These are phyloP conservation scores for Cladosporium oxysporum DNA, from an alignment of 2,329 filamentous ascomycete species.

Conservation along the genomic window DNA sequence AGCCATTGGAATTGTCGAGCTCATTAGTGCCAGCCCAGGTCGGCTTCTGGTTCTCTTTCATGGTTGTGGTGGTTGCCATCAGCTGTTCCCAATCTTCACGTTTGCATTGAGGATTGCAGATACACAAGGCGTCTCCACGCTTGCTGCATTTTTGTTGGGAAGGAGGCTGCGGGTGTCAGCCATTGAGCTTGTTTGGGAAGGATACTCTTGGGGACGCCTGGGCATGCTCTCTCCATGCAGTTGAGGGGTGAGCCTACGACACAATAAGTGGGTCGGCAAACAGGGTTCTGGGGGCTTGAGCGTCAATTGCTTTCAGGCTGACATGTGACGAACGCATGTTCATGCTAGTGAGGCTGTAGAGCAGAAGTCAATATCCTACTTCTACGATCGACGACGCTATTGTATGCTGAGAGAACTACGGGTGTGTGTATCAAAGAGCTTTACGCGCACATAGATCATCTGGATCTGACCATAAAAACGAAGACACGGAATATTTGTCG, in stretches of 20 bases:
- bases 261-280: background rate
- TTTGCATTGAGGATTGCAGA: background rate
- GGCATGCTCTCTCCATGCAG: background rate
- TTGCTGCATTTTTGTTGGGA: constrained; percentile 15
- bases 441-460: too few species aligned
- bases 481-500: too few species aligned
- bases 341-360: too few species aligned
- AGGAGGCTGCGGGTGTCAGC: background rate
- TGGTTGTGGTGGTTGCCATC: background rate
- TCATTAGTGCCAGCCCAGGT: background rate
- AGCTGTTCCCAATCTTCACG: background rate
- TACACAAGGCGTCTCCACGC: background rate
- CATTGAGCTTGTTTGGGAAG: constrained; percentile 9
- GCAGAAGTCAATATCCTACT: too few species aligned
- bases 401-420: too few species aligned
- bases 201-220: background rate
- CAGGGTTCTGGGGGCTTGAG: background rate
- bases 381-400: too few species aligned
- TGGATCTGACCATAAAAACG: too few species aligned
- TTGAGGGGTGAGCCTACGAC: background rate
- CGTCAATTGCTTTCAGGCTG: background rate
- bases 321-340: background rate
- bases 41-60: constrained; percentile 19
- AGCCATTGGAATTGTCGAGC: constrained; percentile 7
- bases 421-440: too few species aligned